Conservation (phyloP, 805 yeast species). For the Sugiyamaella boreocaroliniensis region DNA sequence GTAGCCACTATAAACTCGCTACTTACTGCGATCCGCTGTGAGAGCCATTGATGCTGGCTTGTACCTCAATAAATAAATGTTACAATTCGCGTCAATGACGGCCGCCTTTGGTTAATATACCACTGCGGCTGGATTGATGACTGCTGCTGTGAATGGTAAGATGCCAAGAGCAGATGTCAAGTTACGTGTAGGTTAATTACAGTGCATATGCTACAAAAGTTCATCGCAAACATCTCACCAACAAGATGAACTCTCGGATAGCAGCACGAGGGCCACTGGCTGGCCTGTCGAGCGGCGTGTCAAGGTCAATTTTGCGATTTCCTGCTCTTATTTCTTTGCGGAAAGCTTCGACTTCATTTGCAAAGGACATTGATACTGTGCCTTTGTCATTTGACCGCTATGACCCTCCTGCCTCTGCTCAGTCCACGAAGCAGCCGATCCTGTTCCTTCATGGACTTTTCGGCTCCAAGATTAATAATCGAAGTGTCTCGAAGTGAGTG, state of each 20-base stretch:
- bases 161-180: too few relatives aligned
- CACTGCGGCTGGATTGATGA: too few relatives aligned
- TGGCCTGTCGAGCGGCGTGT: not conserved
- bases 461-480: slow-evolving; percentile 75
- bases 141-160: too few relatives aligned
- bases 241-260: not conserved
- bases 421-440: slow-evolving; percentile 43
- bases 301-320: not conserved
- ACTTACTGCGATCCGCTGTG: not conserved
- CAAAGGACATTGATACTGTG: slow-evolving; percentile 35
- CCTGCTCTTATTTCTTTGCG: not conserved
- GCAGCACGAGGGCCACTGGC: not conserved
- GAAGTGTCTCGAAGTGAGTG: slow-evolving; percentile 65
- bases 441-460: slow-evolving; percentile 83
- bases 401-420: slow-evolving; percentile 20
- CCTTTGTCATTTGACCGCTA: slow-evolving; percentile 48
- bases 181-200: too few relatives aligned
- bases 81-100: too few relatives aligned
- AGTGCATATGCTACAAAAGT: too few relatives aligned
- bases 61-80: not conserved
- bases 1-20: not conserved
- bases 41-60: not conserved
- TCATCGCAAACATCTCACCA: too few relatives aligned
- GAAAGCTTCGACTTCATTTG: slow-evolving; percentile 2
- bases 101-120: too few relatives aligned